These are phyloP conservation scores for Heliamphora exappendiculata DNA, from an alignment of 148 eudicot species.

Conservation along the genomic window DNA sequence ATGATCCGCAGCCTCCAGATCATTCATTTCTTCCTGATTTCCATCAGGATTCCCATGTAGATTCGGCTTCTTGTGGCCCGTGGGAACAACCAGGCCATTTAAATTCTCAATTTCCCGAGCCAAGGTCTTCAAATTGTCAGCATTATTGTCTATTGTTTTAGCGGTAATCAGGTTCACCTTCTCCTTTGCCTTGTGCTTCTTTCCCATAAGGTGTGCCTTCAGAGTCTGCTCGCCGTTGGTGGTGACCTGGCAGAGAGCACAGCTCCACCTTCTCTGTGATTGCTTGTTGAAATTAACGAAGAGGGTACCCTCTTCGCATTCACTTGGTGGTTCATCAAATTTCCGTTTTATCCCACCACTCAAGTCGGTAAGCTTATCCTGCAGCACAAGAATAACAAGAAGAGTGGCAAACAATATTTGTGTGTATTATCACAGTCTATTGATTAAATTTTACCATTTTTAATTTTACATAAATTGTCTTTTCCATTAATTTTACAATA, in stretches of 20 bases:
- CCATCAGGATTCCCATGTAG: not conserved
- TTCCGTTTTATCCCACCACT: too few relatives aligned
- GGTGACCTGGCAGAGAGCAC: not conserved
- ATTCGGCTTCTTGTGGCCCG: not conserved
- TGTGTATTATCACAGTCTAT: too few relatives aligned
- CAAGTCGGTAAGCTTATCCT: too few relatives aligned
- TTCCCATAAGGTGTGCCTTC: not conserved
- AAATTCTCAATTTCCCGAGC: not conserved
- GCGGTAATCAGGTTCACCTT: not conserved
- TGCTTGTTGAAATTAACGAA: not conserved
- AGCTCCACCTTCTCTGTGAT: not conserved
- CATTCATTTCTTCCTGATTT: not conserved
- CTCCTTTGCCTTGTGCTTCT: conserved; percentile 5
- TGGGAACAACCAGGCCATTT: not conserved
- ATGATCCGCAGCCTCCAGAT: not conserved
- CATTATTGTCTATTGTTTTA: not conserved
- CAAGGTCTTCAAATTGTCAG: not conserved
- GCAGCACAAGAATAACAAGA: too few relatives aligned
- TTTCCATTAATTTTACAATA: too few relatives aligned
- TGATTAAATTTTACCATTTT: too few relatives aligned
- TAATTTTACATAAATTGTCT: too few relatives aligned
- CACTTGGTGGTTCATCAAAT: too few relatives aligned
- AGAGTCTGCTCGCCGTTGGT: not conserved
- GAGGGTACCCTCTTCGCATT: too few relatives aligned
- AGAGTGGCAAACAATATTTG: too few relatives aligned